Conservation (phyloP, 331 rosid species). For the Spiraea crenata region DNA sequence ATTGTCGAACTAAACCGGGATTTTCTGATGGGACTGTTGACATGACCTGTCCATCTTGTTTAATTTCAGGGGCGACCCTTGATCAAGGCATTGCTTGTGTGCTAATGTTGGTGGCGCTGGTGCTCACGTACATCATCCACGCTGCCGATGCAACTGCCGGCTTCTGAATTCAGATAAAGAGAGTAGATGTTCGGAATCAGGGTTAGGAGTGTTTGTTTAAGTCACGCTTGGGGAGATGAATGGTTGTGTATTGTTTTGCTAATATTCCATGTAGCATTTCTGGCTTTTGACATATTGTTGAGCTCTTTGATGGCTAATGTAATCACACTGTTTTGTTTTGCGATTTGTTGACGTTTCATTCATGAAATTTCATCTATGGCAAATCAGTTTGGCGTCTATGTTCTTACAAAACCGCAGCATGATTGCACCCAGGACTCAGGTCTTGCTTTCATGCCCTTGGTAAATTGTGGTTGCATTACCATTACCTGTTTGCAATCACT, state of each 20-base stretch:
- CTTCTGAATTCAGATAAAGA: conserved; percentile 21
- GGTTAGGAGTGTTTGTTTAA: too few species aligned
- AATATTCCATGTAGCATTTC: background rate
- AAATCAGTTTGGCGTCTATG: too few species aligned
- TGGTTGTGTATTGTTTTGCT: background rate
- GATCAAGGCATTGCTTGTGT: conserved; percentile 71
- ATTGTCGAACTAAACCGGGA: background rate
- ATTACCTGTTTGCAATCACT: background rate
- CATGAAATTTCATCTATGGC: too few species aligned
- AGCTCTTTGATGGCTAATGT: background rate
- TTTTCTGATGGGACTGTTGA: background rate
- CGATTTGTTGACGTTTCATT: too few species aligned
- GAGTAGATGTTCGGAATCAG: background rate
- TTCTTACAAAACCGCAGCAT: background rate
- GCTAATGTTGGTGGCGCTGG: conserved; percentile 61
- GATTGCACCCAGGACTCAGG: background rate
- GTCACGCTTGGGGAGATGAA: background rate
- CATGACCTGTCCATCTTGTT: background rate
- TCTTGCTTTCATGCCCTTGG: too few species aligned
- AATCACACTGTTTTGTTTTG: background rate
- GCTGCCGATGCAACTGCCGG: conserved; percentile 37
- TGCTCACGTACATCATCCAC: conserved; percentile 64
- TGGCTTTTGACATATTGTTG: background rate
- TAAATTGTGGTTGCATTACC: too few species aligned
- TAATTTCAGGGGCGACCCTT: conserved; percentile 46